Base-by-base conservation (phyloP, 2,329 filamentous ascomycete genomes). In the Byssoonygena ceratinophila region DNA sequence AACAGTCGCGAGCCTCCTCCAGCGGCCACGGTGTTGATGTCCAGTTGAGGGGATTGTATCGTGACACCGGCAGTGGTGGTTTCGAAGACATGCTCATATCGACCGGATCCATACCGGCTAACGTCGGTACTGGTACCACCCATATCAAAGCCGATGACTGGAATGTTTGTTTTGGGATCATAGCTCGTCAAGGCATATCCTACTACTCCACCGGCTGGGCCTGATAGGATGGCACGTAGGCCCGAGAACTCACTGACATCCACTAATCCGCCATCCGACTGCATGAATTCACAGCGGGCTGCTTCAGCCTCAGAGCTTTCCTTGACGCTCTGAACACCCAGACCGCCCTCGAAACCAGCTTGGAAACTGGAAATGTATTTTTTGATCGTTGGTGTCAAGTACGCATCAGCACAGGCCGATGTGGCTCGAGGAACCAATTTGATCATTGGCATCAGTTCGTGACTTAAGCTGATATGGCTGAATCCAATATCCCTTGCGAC, bases 81-180 rank as follows among this genome's bases (percentile, higher is more conserved):
- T 71, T 94, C 88, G 59, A 94, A 94, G 0, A 92, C 87, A 63
- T 95, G 89, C 61, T 94, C 88, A 61, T 94, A 94, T 48, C 85
- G 76, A 23, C 89, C 88, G 51, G 84, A 81, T 4, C 84, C 86
- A 61, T 91, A 94, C 46, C 89, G 76, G 45, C 85, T 91, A 9
- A 94, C 87, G 67, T 95, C 89, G 0, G 89, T 95, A 56, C 84
- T 88, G 0, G 89, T 95, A 14, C 88, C 88, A 40, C 87, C 87
- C 89, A 94, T 95, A 63, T 94, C 89, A 62, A 95, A 94, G 0
- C 89, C 89, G 61, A 95, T 94, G 5, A 94, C 84, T 0, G 88
- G 87, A 1, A 80, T 86, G 61, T 81, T 84, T 0, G 85, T 90
- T 53, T 83, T 74, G 0, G 82, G 76, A 59, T 95, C 89, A 63